Evolutionary conservation across 176 grass and related monocot genomes (phyloP), one percentile per base, ranked within the genome.

Genomic region (Phoenix roebelenii): DNA sequence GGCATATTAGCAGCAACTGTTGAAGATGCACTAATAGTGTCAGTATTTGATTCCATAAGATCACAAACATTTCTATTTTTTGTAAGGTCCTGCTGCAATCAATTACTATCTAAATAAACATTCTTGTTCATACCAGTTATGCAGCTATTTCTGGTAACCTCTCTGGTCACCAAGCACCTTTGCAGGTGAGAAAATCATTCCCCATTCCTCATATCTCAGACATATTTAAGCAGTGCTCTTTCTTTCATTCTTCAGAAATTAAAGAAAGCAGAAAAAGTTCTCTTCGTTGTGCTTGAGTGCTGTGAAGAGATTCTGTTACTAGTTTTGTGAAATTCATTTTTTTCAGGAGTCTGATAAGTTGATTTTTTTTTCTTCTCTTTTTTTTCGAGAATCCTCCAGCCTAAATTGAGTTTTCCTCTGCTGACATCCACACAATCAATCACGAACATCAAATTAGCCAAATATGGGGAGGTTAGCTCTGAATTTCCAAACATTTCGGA

Each of bases 1-100:
- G 92, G 87, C 50, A 97, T 97, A 66, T 68, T 97, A 18, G 92
- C 92, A 9, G 84, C 75, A 0, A 85, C 92, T 0, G 83, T 91
- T 15, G 92, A 97, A 75, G 92, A 91, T 57, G 73, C 87, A 18
- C 55, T 90, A 0, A n/a, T 97, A 69, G 59, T 69, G 86, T 90
- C 39, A 62, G 92, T 87, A 49, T 5, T 57, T 44, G 1, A 0
- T 44, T 44, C 9, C 35, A 44, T 44, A 44, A 14, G 35, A 44
- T 12, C 35, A 44, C 9, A 2, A 44, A 3, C 6, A 44, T 44
- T 14, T 44, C 35, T 44, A 3, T 12, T 44, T 9, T 44, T 44
- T 44, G 10, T 10, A 44, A 44, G 35, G 35, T 12, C 35, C 35
- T 3, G 35, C 9, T 44, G 35, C 10, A 0, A 14, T 39, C 32